These are phyloP conservation scores for Saccharomyces eubayanus DNA, from an alignment of 805 yeast genomes.

Conservation along the genomic window DNA sequence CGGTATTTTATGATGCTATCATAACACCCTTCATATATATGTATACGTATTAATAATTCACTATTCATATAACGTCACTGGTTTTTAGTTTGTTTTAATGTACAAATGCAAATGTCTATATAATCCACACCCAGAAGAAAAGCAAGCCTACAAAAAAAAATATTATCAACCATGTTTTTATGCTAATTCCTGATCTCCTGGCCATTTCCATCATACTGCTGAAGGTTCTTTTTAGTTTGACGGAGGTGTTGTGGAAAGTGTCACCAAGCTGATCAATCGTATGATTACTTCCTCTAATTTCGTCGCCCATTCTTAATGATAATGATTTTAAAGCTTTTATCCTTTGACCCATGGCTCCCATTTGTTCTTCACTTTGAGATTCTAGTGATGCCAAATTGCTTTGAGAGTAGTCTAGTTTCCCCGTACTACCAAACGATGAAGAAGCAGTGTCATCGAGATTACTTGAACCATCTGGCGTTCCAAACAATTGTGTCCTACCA, in stretches of 20 bases:
- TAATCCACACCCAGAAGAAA: constrained; percentile 44
- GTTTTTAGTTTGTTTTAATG: not conserved
- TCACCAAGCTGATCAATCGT: constrained; percentile 37
- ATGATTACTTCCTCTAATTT: constrained; percentile 46
- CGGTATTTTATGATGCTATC: not conserved
- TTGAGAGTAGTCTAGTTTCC: constrained; percentile 39
- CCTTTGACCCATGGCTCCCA: constrained; percentile 45
- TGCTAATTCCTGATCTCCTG: constrained; percentile 51
- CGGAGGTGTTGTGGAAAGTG: constrained; percentile 40
- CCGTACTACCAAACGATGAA: constrained; percentile 37
- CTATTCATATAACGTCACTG: not conserved
- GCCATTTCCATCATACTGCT: constrained; percentile 57
- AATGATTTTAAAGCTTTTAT: constrained; percentile 48
- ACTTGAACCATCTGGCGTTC: constrained; percentile 4
- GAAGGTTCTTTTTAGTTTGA: constrained; percentile 44
- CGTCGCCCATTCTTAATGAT: constrained; percentile 54
- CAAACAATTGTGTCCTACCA: constrained; percentile 28
- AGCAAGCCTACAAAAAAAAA: constrained; percentile 41
- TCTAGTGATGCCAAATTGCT: constrained; percentile 52
- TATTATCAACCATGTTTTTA: constrained; percentile 52
- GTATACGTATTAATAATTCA: not conserved
- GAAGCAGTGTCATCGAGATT: constrained; percentile 13
- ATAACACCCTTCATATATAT: not conserved
- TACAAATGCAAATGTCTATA: constrained; percentile 3
- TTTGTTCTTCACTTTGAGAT: constrained; percentile 55